These are phyloP conservation scores for Teunomyces panamensis DNA, from an alignment of 805 yeast species.

Conservation along the genomic window DNA sequence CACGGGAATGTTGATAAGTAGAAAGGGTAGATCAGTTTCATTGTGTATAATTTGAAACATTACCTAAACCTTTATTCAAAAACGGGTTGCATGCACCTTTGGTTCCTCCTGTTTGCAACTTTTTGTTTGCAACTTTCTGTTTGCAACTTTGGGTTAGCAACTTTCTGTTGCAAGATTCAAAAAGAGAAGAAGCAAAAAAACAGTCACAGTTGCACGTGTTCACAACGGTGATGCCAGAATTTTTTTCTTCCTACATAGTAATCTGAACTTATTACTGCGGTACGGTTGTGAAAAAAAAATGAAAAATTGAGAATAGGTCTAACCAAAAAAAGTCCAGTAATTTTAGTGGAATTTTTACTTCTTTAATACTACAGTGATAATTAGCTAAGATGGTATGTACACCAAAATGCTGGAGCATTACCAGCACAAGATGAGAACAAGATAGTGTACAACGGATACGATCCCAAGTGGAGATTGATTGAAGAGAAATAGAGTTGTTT, in stretches of 20 bases:
- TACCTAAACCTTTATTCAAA: no score
- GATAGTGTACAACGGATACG: background rate
- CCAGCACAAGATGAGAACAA: background rate
- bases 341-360: constrained; percentile 2
- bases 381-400: constrained; percentile 35
- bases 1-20: no score
- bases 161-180: no score
- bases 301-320: constrained; percentile 1
- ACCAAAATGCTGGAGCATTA: background rate
- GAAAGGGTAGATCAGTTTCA: no score
- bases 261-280: background rate
- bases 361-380: constrained; percentile 18
- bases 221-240: background rate
- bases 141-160: no score
- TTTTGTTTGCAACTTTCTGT: no score
- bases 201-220: constrained; percentile 1
- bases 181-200: background rate
- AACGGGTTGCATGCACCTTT: no score
- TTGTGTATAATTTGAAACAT: no score
- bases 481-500: background rate
- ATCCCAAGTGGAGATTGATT: background rate
- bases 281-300: constrained; percentile 3
- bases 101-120: no score
- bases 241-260: background rate
- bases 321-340: background rate